These are phyloP conservation scores for Lachnellula suecica DNA, from an alignment of 2,329 filamentous ascomycete species.

Conservation along the genomic window DNA sequence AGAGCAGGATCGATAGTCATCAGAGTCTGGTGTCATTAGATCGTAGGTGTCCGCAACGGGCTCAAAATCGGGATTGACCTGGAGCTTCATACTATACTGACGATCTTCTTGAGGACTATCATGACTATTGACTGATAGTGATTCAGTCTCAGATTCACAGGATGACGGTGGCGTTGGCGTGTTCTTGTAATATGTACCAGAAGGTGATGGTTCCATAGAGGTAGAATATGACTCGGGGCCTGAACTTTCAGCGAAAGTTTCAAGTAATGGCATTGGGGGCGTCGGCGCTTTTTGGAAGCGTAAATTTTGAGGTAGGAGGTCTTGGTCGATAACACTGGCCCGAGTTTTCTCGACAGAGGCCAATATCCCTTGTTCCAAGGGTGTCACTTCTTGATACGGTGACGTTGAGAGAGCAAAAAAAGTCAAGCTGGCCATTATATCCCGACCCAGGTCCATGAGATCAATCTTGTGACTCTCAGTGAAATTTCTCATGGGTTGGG, in stretches of 20 bases:
- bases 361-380: neutral
- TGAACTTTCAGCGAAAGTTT: neutral
- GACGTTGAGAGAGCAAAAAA: constrained; percentile 3
- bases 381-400: neutral
- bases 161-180: neutral
- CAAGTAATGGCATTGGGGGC: neutral
- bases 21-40: constrained; percentile 2
- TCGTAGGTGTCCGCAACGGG: neutral
- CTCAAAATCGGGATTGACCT: neutral
- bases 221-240: neutral
- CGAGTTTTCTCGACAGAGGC: neutral
- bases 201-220: too few species aligned
- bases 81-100: neutral
- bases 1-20: neutral
- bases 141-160: neutral
- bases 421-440: constrained; percentile 17
- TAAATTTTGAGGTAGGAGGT: neutral
- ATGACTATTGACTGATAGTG: neutral
- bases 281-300: neutral
- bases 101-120: neutral
- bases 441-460: constrained; percentile 29
- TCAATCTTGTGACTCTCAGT: constrained; percentile 24
- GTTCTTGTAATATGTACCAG: too few species aligned
- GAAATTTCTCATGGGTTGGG: constrained; percentile 27
- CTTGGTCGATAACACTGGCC: neutral